Evolutionary conservation across 2,329 filamentous ascomycete genomes (phyloP), one percentile per base, ranked within the genome.

Genomic region (Neodidymelliopsis sp.): DNA sequence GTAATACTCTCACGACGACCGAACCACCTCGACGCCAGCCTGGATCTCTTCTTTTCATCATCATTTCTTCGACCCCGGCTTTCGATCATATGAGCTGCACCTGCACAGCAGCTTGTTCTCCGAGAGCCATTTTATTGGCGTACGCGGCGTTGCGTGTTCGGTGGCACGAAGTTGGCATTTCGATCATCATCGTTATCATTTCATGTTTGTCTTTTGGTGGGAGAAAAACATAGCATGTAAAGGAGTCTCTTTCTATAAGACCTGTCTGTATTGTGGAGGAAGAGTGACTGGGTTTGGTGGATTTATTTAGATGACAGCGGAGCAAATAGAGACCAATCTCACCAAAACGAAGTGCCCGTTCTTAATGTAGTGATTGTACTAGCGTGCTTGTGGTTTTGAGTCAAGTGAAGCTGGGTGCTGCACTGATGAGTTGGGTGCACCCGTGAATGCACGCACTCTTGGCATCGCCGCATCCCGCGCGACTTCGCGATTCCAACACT

Each of bases 1-100:
- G 66, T 69, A 67, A 69, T 69, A 62, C 56, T 66, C 56, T 67
- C 66, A 63, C 59, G 61, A 66, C 61, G 57, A 68, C 56, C 59
- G 56, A 60, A 60, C 48, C 54, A 51, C 60, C 49, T 57, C 54
- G 54, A 51, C 49, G 55, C 49, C 57, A 57, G 53, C 56, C 62
- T 60, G 62, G 63, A 64, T 57, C 57, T 58, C 54, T 61, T 58
- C 59, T 56, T 58, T 59, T 57, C 56, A 61, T 59, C 53, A 53
- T 56, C 44, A 42, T 57, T 60, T 59, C 56, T 58, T 58, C 52
- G 51, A 46, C 30, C 46, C 55, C 48, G 52, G 56, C 59, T 59
- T 60, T 58, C 56, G 54, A 46, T 47, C 43, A 46, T 54, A 50
- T 49, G 41, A 51, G 54, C 46, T 55, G 49, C 57, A 57, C 53